Conservation (phyloP, 805 yeast genomes). For the Yarrowia deformans region DNA sequence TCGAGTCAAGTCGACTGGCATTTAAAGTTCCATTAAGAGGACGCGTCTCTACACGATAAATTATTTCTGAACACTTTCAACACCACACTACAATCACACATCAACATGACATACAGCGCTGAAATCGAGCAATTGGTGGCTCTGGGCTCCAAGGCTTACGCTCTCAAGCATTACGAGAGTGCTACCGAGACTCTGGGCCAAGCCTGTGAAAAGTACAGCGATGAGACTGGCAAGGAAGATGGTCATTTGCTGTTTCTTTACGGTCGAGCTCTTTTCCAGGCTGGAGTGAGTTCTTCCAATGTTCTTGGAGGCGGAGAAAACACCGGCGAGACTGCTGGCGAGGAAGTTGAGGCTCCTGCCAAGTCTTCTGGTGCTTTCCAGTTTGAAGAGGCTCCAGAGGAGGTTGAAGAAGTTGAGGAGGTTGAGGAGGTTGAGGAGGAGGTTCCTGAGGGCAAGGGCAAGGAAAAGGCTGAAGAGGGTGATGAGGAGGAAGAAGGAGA, state of each 20-base stretch:
- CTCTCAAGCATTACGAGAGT: conserved; percentile 67
- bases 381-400: conserved; percentile 44
- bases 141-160: conserved; percentile 70
- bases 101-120: conserved; percentile 8
- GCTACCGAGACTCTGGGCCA: conserved; percentile 75
- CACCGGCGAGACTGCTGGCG: conserved; percentile 45
- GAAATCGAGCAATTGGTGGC: conserved; percentile 59
- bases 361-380: conserved; percentile 43
- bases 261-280: conserved; percentile 80
- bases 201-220: conserved; percentile 67
- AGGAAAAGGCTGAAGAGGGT: conserved; percentile 39
- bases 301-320: conserved; percentile 66
- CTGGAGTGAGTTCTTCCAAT: conserved; percentile 76
- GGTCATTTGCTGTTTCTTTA: conserved; percentile 74
- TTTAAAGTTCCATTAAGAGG: conserved; percentile 1
- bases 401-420: conserved; percentile 44
- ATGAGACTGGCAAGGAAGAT: conserved; percentile 64
- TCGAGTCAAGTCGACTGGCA: too few relatives aligned
- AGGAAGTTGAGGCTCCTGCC: conserved; percentile 40
- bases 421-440: conserved; percentile 42
- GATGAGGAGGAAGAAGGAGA: conserved; percentile 42
- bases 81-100: background rate
- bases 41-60: conserved; percentile 2
- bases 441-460: conserved; percentile 48
- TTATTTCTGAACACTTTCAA: background rate